Evolutionary conservation across 78 protist genomes (phyloP), one percentile per base, ranked within the genome.

Genomic region (Dictyostelium purpureum): DNA sequence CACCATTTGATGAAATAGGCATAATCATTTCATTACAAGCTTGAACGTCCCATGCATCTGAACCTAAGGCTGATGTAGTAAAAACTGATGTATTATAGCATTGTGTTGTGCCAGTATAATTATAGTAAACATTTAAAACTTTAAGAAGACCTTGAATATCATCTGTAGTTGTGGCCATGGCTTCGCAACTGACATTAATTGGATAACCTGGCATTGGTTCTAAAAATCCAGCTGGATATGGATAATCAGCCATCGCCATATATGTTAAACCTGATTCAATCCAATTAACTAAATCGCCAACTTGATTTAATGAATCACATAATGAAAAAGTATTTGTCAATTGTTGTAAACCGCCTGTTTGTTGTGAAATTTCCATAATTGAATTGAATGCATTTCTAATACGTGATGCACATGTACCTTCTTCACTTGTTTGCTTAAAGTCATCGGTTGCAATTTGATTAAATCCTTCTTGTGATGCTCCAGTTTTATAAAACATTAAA

Each of bases 11-110:
- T 7, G 63, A 63, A 40, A 56, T 26, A 14, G 96, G 96, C 75
- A 95, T 47, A 11, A 90, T 28, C 96, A 94, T 94, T 33, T 89
- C 95, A n/a, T 94, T 95, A 70, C 97, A 95, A 14, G 94, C 74
- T 78, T 94, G 96, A 71, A 82, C 87, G n/a, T 73, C 69, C 96
- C 96, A 94, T n/a, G 40, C 61, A 19, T 38, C 45, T 0, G 19
- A 16, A 10, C 42, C 89, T 11, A 83, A 38, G 16, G 57, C 70
- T 3, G 52, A 45, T 18, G 77, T 61, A 0, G 59, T 38, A 9
- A 10, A 70, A 0, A 75, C 52, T 0, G 73, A 37, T 9, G 31
- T 42, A 18, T 85, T 80, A 37, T 77, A 67, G 24, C 87, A 79
- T 0, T 2, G 0, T 4, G 63, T 92, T 26, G 61, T 47, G 12